Conservation (phyloP, 805 yeast genomes). For the Phaffomyces opuntiae region DNA sequence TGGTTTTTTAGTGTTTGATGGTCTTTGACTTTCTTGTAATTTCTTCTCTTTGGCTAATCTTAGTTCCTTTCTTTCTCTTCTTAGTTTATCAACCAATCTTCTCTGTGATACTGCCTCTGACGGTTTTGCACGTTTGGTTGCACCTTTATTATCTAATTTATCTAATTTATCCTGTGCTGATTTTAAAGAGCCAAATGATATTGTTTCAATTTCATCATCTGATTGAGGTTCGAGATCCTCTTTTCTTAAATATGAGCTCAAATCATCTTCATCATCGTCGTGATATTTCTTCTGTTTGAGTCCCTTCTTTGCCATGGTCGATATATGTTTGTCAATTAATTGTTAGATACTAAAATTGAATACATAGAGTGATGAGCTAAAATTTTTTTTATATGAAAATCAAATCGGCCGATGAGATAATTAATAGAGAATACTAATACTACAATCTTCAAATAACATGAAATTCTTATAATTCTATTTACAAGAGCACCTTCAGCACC, state of each 20-base stretch:
- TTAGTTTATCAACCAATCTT: not conserved
- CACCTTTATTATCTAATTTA: conserved; percentile 10
- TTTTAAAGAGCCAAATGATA: conserved; percentile 63
- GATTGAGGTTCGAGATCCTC: conserved; percentile 16
- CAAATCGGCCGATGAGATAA: not conserved
- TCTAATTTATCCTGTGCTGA: conserved; percentile 45
- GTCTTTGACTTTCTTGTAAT: not conserved
- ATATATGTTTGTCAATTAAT: too few species aligned
- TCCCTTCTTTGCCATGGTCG: conserved; percentile 11
- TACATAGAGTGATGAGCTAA: conserved; percentile 2
- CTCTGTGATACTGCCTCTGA: not conserved
- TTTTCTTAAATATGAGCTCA: conserved; percentile 10
- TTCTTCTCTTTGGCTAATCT: not conserved
- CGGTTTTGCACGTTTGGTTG: not conserved
- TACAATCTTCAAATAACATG: too few species aligned
- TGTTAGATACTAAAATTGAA: too few species aligned
- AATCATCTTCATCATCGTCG: conserved; percentile 19
- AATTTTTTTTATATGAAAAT: not conserved
- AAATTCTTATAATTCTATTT: not conserved
- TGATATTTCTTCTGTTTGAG: conserved; percentile 7
- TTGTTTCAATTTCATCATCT: conserved; percentile 37
- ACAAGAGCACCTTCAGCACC: not conserved
- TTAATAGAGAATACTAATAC: too few species aligned
- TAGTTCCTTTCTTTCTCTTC: conserved; percentile 1
- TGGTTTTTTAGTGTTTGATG: too few species aligned